Evolutionary conservation across 805 yeast genomes (phyloP).

Genomic region (Candida schatavii): DNA sequence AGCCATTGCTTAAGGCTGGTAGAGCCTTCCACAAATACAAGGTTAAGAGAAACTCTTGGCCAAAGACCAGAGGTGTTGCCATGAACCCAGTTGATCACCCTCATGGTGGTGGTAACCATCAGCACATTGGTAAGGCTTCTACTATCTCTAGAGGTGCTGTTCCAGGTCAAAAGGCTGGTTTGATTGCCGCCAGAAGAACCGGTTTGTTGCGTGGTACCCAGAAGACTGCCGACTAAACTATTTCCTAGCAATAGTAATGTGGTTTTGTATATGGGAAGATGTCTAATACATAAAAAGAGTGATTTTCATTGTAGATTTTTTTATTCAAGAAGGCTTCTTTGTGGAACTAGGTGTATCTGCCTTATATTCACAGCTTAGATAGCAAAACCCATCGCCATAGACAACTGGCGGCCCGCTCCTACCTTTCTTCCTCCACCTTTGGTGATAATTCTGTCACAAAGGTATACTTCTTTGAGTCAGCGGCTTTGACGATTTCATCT

Average conservation of each 20-base stretch:
- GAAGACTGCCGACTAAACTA: slow-evolving; percentile 31
- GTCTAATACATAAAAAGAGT: slow-evolving; percentile 6
- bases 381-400: no score
- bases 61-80: slow-evolving; percentile 99
- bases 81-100: slow-evolving; percentile 99
- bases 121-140: slow-evolving; percentile 37
- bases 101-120: slow-evolving; percentile 97
- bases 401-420: no score
- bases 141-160: slow-evolving; percentile 40
- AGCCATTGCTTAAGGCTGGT: slow-evolving; percentile 99
- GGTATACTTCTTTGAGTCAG: slow-evolving; percentile 11
- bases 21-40: slow-evolving; percentile 99
- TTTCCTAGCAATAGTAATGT: slow-evolving; percentile 9
- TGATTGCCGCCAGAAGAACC: slow-evolving; percentile 39
- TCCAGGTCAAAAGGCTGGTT: slow-evolving; percentile 40
- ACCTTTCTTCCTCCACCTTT: not conserved
- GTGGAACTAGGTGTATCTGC: no score
- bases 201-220: slow-evolving; percentile 40
- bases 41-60: slow-evolving; percentile 99
- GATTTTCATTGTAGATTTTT: not conserved
- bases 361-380: no score
- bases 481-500: slow-evolving; percentile 42
- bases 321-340: not conserved
- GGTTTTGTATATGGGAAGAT: slow-evolving; percentile 5
- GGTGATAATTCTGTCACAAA: not conserved